A percentile compares a stretch with the other conserved stretches of the same genome.
These are phyloP conservation scores for Phytopythium helicoides DNA, from an alignment of 352 stramenopile species.

Conservation along the genomic window DNA sequence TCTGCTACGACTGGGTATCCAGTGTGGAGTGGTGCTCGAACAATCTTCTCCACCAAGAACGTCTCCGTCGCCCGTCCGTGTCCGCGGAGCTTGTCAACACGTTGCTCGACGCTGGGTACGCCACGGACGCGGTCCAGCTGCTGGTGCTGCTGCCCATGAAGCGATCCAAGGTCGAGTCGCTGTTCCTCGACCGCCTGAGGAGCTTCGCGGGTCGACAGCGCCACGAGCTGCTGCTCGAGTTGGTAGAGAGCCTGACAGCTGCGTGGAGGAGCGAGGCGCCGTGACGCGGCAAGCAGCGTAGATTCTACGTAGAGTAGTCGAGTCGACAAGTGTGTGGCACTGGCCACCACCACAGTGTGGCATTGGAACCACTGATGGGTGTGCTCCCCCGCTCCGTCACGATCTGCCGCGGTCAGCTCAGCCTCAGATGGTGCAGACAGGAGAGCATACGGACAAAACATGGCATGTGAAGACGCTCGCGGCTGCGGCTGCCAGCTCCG, in stretches of 20 bases:
- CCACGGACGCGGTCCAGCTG: neutral
- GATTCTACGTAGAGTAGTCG: too few relatives aligned
- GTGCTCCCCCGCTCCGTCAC: too few relatives aligned
- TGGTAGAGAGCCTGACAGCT: neutral
- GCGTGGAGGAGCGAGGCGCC: neutral
- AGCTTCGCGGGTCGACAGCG: neutral
- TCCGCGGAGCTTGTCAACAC: neutral
- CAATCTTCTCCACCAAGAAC: neutral
- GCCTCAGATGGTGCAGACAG: too few relatives aligned
- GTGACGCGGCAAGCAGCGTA: too few relatives aligned
- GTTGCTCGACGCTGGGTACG: neutral
- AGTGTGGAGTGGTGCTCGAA: slow-evolving; percentile 1
- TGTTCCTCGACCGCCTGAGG: neutral
- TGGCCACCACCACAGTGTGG: too few relatives aligned
- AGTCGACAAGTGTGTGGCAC: too few relatives aligned
- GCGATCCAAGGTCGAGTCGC: neutral
- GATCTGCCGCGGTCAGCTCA: too few relatives aligned
- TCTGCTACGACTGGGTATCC: slow-evolving; percentile 2
- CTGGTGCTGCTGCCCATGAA: slow-evolving; percentile 1
- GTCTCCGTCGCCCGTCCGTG: neutral
- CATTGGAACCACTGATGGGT: too few relatives aligned
- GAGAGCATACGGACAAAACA: too few relatives aligned
- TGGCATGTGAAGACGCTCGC: too few relatives aligned
- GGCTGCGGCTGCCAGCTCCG: too few relatives aligned
- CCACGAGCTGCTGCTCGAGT: neutral